Base-by-base conservation (phyloP, 495 filamentous ascomycete genomes). In the Talaromyces trachyspermus region DNA sequence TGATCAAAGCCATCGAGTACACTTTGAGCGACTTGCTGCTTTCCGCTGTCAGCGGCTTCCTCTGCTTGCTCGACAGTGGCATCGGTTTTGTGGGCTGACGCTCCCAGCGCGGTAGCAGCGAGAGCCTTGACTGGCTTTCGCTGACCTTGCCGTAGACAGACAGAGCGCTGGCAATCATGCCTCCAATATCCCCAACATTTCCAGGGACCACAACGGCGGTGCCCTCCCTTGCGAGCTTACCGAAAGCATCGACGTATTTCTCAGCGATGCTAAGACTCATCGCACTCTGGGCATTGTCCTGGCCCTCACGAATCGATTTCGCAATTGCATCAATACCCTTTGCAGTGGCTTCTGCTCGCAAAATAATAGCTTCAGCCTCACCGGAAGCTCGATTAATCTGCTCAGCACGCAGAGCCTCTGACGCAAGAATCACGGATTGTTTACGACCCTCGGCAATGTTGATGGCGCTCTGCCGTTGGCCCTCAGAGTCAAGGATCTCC, bases 361-460 rank as follows among this genome's bases (percentile, higher is more conserved):
- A 60, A 9, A 87, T 61, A 49, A 98, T 98, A 2, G 92, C 92
- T 65, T 96, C 85, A 5, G 92, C 86, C 69, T 98, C 92, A 74
- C 92, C 92, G 52, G 67, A 71, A 6, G 92, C 92, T 58, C 76
- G 77, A 69, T 98, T 98, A 65, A 98, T 90, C 58, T 92, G 78
- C 67, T 98, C 94, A 7, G 84, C 77, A 45, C 79, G 80, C 59
- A 91, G 60, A n/a, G 94, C 92, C 69, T 98, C 92, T 2, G 88
- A 95, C 0, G 94, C 94, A 11, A 98, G 73, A 52, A 98, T 97
- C 19, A 95, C 90, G 51, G 79, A 85, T 74, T 95, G 92, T 69
- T 98, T 98, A 61, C 85, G 74, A 49, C 92, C 92, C 70, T 98
- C 92, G 43, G 92, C 92, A 54, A 98, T 95, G 65, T 98, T 98